Evolutionary conservation across 257 asterid species (phyloP).

Genomic region (Scutellaria barbata): DNA sequence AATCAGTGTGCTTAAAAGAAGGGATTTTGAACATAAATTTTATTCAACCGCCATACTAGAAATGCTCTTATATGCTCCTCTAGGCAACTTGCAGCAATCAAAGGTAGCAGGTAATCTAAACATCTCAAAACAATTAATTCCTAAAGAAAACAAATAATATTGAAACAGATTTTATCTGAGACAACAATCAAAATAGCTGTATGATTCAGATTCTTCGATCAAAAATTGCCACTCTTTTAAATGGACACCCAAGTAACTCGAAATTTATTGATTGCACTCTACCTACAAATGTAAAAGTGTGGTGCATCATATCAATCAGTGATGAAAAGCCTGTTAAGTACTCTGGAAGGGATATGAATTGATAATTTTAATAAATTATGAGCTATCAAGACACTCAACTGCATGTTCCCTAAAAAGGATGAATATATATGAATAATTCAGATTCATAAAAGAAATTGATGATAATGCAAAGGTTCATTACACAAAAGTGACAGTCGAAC

Average conservation of each 20-base stretch:
- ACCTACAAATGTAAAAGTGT: background rate
- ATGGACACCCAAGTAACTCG: background rate
- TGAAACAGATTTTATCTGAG: background rate
- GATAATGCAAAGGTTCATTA: background rate
- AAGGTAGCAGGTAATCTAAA: background rate
- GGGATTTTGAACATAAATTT: background rate
- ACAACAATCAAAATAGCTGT: background rate
- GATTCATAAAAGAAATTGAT: background rate
- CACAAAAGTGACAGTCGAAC: background rate
- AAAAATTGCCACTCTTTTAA: background rate
- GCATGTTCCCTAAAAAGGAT: background rate
- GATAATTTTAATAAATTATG: constrained; percentile 14
- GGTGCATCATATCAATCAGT: background rate
- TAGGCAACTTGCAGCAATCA: constrained; percentile 8
- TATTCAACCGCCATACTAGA: background rate
- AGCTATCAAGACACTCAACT: constrained; percentile 4
- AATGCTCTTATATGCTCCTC: constrained; percentile 11
- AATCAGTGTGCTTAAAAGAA: background rate
- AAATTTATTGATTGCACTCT: constrained; percentile 5
- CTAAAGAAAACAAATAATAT: background rate
- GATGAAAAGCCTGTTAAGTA: background rate
- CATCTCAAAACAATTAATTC: background rate
- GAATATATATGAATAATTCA: constrained; percentile 5
- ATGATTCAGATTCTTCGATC: background rate
- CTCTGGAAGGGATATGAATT: background rate